These are phyloP conservation scores for Echites panduratus DNA, from an alignment of 257 asterid genomes.

Conservation along the genomic window DNA sequence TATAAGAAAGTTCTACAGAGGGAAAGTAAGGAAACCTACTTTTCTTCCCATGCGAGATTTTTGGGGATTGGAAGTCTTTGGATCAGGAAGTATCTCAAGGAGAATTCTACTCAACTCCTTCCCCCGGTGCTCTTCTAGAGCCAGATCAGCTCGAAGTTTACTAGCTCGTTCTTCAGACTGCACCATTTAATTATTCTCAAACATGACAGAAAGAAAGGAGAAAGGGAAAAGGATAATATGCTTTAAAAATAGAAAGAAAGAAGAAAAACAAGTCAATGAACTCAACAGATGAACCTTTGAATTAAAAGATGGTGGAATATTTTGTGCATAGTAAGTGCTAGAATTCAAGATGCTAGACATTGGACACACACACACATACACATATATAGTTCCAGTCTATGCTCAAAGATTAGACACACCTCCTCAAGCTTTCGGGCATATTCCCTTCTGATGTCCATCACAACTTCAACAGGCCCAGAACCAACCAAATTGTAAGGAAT, in stretches of 20 bases:
- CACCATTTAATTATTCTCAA: slow-evolving; percentile 20
- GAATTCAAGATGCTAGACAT: background rate
- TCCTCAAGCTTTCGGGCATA: slow-evolving; percentile 61
- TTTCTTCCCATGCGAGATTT: slow-evolving; percentile 62
- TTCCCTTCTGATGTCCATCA: slow-evolving; percentile 64
- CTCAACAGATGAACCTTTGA: background rate
- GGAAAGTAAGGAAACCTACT: slow-evolving; percentile 35
- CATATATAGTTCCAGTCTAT: background rate
- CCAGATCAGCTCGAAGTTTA: slow-evolving; percentile 76
- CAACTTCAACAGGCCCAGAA: slow-evolving; percentile 46
- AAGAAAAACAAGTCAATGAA: background rate
- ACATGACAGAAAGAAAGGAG: background rate
- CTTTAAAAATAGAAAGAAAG: background rate
- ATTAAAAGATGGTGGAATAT: background rate
- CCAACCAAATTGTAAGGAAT: slow-evolving; percentile 40
- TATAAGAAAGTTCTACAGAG: background rate
- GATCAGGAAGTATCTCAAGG: slow-evolving; percentile 57
- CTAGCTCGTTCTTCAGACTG: slow-evolving; percentile 89
- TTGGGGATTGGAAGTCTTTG: slow-evolving; percentile 39
- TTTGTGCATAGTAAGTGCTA: background rate
- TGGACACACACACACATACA: background rate
- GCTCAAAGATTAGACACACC: slow-evolving; percentile 31
- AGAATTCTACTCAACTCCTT: slow-evolving; percentile 71
- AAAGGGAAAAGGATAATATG: background rate
- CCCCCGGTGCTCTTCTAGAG: slow-evolving; percentile 73